Percentiles rank a stretch among this genome's conserved stretches.
Conservation (phyloP, 768 basidiomycete genomes). For the Tulasnella sp. region DNA sequence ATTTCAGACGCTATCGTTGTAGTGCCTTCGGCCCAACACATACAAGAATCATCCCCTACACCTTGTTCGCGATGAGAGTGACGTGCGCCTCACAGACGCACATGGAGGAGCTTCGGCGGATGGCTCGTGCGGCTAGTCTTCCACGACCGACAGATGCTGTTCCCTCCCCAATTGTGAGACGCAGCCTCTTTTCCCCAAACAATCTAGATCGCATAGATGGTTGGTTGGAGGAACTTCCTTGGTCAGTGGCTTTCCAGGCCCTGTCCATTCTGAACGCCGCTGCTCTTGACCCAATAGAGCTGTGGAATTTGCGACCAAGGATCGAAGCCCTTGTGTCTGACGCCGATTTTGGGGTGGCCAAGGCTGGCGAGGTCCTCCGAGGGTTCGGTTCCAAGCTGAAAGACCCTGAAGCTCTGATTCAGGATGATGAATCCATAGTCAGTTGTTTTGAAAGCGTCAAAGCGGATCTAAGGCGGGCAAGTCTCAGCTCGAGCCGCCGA, state of each 20-base stretch:
- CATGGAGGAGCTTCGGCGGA: not conserved
- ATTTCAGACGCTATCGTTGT: not conserved
- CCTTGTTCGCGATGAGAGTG: slow-evolving; percentile 31
- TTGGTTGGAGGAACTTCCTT: slow-evolving; percentile 25
- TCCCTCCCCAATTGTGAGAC: slow-evolving; percentile 5
- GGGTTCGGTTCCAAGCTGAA: slow-evolving; percentile 12
- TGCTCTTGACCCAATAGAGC: slow-evolving; percentile 23
- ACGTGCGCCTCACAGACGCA: not conserved
- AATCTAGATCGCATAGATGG: not conserved
- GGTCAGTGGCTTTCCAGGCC: slow-evolving; percentile 33
- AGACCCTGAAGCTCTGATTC: not conserved
- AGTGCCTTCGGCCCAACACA: not conserved
- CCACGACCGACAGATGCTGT: not conserved
- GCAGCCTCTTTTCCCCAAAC: slow-evolving; percentile 9
- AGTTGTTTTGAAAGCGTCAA: not conserved
- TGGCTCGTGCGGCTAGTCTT: slow-evolving; percentile 26
- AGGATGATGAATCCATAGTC: not conserved
- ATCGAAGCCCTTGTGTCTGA: not conserved
- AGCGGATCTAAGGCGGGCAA: slow-evolving; percentile 3
- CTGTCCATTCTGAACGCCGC: slow-evolving; percentile 13
- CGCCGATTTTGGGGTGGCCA: not conserved
- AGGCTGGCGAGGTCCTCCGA: slow-evolving; percentile 30
- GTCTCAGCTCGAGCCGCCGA: not conserved
- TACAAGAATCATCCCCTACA: slow-evolving; percentile 13
- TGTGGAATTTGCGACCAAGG: not conserved